These are phyloP conservation scores for Sugiyamaella pinicola DNA, from an alignment of 1,139 yeast genomes.

Conservation along the genomic window DNA sequence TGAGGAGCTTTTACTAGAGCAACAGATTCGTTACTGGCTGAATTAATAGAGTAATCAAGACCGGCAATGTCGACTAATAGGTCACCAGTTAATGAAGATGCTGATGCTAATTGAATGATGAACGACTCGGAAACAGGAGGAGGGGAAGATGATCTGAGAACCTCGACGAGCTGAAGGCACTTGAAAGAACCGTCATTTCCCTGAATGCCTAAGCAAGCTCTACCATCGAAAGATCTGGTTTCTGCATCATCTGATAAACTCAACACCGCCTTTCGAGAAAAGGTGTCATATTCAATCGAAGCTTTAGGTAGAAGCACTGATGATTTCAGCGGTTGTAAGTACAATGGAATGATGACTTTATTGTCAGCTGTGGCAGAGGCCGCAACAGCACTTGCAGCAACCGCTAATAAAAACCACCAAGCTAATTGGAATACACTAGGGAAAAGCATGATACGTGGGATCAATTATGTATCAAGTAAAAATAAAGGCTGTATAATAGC, in stretches of 20 bases:
- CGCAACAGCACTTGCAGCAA: not conserved
- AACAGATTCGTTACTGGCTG: constrained; percentile 16
- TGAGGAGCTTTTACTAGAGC: constrained; percentile 18
- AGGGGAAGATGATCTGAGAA: not conserved
- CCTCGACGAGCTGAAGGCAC: constrained; percentile 29
- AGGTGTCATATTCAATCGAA: constrained; percentile 10
- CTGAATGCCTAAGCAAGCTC: constrained; percentile 34
- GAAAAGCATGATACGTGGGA: not conserved
- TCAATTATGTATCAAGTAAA: too few species aligned
- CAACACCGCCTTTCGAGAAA: not conserved
- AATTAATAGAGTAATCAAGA: constrained; percentile 18
- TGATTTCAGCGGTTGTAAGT: constrained; percentile 24
- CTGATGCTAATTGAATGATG: constrained; percentile 24
- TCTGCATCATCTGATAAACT: constrained; percentile 10
- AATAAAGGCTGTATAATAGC: too few species aligned
- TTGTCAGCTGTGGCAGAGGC: not conserved
- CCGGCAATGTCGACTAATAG: constrained; percentile 19
- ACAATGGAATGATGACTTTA: constrained; percentile 20
- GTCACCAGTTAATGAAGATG: constrained; percentile 10
- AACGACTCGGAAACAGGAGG: constrained; percentile 20
- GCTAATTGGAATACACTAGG: not conserved
- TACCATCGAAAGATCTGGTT: constrained; percentile 19
- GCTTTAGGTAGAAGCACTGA: constrained; percentile 15
- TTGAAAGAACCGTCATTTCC: constrained; percentile 26
- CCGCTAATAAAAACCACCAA: not conserved